Conservation (phyloP, 1,284 basidiomycete species). For the Paramarasmius palmivorus region DNA sequence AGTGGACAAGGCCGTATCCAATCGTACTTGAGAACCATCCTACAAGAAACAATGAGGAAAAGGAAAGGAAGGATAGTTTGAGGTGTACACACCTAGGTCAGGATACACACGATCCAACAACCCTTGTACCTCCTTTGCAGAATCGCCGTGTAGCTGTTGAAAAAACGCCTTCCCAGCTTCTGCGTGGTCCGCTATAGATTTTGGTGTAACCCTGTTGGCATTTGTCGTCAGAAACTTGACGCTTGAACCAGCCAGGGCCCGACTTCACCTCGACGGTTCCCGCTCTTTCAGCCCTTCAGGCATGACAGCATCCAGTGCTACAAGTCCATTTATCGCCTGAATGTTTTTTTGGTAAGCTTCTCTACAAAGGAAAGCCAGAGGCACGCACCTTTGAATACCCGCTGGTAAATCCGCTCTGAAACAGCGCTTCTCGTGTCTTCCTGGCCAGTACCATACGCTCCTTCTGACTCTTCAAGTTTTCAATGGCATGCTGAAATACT, state of each 20-base stretch:
- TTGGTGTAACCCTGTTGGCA: conserved; percentile 5
- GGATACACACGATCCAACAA: conserved; percentile 17
- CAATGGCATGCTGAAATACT: conserved; percentile 49
- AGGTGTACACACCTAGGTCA: conserved; percentile 18
- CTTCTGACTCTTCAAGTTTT: conserved; percentile 24
- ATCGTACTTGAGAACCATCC: conserved; percentile 53
- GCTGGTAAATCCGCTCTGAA: conserved; percentile 54
- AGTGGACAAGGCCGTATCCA: conserved; percentile 52
- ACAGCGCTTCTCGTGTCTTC: conserved; percentile 54
- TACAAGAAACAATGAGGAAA: conserved; percentile 20
- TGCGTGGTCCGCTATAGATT: conserved; percentile 9
- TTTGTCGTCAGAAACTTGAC: too few relatives aligned
- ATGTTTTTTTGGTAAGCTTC: neutral
- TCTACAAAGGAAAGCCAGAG: conserved; percentile 13
- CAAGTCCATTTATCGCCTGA: conserved; percentile 49
- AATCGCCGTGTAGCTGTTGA: conserved; percentile 15
- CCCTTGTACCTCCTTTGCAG: conserved; percentile 13
- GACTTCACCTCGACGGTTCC: conserved; percentile 34
- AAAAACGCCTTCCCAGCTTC: conserved; percentile 9
- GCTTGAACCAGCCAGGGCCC: neutral
- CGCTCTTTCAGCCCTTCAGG: conserved; percentile 41
- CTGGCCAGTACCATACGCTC: conserved; percentile 42
- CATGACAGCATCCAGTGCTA: conserved; percentile 39
- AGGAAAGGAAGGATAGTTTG: neutral
- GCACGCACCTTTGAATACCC: conserved; percentile 51